Evolutionary conservation across 208 protist genomes (phyloP), one percentile per base, ranked within the genome.

Genomic region (Leishmania arabica): DNA sequence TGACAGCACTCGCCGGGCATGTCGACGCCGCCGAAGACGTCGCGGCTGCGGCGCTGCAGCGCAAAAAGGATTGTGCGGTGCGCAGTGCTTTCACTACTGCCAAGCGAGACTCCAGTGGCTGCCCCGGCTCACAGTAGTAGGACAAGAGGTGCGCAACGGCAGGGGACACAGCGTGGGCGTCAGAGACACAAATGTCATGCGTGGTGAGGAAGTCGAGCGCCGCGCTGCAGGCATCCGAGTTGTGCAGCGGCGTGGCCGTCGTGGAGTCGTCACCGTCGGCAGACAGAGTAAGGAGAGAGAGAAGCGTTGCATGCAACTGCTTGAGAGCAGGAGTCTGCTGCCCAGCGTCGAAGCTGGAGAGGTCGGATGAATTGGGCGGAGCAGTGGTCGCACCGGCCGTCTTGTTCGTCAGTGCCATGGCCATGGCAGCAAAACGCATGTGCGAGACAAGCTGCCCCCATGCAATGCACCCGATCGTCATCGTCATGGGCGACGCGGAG

Each of bases 81-180:
- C 56, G 68, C 62, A 96, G 72, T 9, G 87, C 89, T 49, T 84
- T 81, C 15, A 95, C 90, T 19, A 94, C 93, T 17, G 86, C 86
- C 27, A 87, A 70, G n/a, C 93, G 90, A 34, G 82, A 85, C 78
- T 87, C 82, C 64, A 94, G 83, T 62, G 89, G 80, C 82, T 90
- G 88, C 31, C 87, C 85, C 7, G 93, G 86, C 68, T 79, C 75
- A 17, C 89, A 88, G 77, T 92, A 92, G 62, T 86, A 78, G 13
- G 89, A 83, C 37, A 96, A 70, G 0, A 93, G 34, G 21, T 68
- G 54, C 47, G 89, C 76, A 11, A 92, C 77, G 0, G 42, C 74
- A 17, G 81, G 71, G 37, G 81, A 85, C 42, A 82, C 78, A 70
- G 66, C 31, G 80, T 71, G 73, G n/a, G 76, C 40, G 17, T 24